A percentile compares a stretch with the other conserved stretches of the same genome.
Conservation (phyloP, 768 basidiomycete genomes). For the button mushroom (Agaricus bisporus) region DNA sequence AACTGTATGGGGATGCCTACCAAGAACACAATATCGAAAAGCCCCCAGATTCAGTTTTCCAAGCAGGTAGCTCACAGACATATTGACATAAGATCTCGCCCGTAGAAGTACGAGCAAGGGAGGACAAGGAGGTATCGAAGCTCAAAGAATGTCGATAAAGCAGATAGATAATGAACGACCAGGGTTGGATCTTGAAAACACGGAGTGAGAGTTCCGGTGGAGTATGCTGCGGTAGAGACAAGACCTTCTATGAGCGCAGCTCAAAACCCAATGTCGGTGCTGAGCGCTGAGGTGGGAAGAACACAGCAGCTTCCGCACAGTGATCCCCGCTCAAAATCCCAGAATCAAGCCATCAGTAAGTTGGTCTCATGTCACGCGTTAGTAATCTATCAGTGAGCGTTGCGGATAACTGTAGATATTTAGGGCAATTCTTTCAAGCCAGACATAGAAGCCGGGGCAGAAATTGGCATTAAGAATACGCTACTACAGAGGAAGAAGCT, state of each 20-base stretch:
- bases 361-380: not conserved
- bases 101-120: slow-evolving; percentile 22
- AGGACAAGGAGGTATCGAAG: not conserved
- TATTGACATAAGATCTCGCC: slow-evolving; percentile 24
- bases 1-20: slow-evolving; percentile 28
- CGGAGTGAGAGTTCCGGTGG: not conserved
- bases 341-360: slow-evolving; percentile 1
- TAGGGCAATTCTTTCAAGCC: no score
- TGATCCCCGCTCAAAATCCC: not conserved
- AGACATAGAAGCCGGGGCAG: no score
- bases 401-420: no score
- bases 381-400: no score
- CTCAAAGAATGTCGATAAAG: slow-evolving; percentile 10
- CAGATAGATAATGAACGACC: slow-evolving; percentile 4
- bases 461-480: no score
- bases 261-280: not conserved
- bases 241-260: slow-evolving; percentile 7
- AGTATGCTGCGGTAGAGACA: not conserved
- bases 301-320: not conserved
- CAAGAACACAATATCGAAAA: slow-evolving; percentile 56
- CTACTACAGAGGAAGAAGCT: no score
- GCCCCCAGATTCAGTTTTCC: slow-evolving; percentile 30
- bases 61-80: slow-evolving; percentile 29
- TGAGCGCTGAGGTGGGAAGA: not conserved
- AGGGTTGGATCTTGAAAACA: not conserved